phyloP scores from a whole-genome alignment of 495 filamentous ascomycete species.

The Aspergillus baeticus region DNA sequence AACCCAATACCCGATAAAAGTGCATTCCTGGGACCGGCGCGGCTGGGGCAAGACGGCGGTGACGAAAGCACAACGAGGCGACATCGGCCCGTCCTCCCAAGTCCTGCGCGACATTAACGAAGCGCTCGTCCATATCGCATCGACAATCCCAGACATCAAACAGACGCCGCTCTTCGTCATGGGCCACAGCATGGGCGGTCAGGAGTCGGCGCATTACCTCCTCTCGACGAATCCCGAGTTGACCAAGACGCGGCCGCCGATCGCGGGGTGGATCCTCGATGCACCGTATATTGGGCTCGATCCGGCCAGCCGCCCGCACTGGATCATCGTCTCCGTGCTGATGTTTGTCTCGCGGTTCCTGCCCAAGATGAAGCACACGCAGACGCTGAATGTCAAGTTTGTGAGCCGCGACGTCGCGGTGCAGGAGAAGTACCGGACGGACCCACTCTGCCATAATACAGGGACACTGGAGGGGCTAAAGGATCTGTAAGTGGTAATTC shows the following conservation, averaged over 20 bases:
- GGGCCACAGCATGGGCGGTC: conserved; percentile 81
- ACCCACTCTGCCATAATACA: conserved; percentile 69
- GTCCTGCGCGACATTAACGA: conserved; percentile 6
- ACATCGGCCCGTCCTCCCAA: background rate
- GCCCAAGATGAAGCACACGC: conserved; percentile 55
- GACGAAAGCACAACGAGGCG: background rate
- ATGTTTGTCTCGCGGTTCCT: conserved; percentile 57
- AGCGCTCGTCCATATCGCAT: conserved; percentile 43
- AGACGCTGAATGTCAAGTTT: conserved; percentile 52
- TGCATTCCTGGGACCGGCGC: conserved; percentile 5
- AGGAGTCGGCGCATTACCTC: conserved; percentile 57
- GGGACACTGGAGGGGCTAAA: conserved; percentile 73
- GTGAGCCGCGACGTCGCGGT: conserved; percentile 64
- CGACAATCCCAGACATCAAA: conserved; percentile 17
- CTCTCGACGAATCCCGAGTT: conserved; percentile 6
- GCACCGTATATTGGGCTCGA: conserved; percentile 67
- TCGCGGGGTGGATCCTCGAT: conserved; percentile 64
- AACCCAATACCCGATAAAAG: conserved; percentile 1
- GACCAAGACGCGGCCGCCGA: conserved; percentile 33
- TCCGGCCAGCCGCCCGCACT: conserved; percentile 52
- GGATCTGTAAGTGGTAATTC: conserved; percentile 66
- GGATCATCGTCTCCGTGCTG: conserved; percentile 54
- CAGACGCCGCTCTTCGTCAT: conserved; percentile 68
- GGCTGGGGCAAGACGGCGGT: conserved; percentile 1
- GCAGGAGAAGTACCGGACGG: conserved; percentile 52